Conservation (phyloP, 148 eudicot species). For the Persicaria tinctoria region DNA sequence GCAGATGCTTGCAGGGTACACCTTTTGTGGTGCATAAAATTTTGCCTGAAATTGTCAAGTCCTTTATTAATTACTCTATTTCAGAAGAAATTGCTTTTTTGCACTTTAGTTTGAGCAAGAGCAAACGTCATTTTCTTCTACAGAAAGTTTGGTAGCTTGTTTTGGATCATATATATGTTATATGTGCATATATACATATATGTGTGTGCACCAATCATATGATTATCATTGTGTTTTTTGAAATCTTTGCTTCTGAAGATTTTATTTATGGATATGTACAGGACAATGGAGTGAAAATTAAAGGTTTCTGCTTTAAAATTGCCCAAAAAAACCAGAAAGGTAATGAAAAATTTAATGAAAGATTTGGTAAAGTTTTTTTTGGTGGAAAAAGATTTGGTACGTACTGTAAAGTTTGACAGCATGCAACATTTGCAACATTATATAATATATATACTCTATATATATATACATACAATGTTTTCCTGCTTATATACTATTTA, state of each 20-base stretch:
- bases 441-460: too few species aligned
- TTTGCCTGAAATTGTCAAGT: too few species aligned
- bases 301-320: not conserved
- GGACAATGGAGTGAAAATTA: not conserved
- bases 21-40: too few species aligned
- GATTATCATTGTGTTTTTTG: conserved; percentile 5
- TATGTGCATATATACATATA: not conserved
- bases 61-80: too few species aligned
- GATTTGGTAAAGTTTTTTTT: not conserved
- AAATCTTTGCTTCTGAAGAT: not conserved
- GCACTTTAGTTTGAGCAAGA: not conserved
- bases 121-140: conserved; percentile 6
- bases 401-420: too few species aligned
- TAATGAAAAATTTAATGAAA: not conserved
- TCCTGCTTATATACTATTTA: too few species aligned
- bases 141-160: not conserved
- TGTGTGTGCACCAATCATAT: not conserved
- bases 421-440: too few species aligned
- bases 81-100: not conserved
- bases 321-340: not conserved
- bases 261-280: not conserved
- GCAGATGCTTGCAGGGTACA: too few species aligned
- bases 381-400: too few species aligned
- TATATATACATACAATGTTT: too few species aligned
- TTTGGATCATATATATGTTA: not conserved